phyloP scores from a whole-genome alignment of 225 moss, liverwort and hornwort species.

The Bryum argenteum region DNA sequence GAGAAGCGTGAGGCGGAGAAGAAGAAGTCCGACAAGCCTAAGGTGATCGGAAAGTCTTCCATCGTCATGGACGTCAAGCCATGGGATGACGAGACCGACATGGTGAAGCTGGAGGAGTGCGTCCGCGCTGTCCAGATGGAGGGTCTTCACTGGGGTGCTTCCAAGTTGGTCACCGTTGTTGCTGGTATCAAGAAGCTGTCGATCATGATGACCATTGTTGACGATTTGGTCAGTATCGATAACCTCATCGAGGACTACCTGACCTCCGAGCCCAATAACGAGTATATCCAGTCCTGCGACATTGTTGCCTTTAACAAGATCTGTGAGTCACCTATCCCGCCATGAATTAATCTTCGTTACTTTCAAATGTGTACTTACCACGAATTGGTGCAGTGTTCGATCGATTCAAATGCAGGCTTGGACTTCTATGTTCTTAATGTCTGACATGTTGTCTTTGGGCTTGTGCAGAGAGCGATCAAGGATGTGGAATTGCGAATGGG shows the following conservation, averaged over 20 bases:
- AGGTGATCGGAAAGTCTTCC: conserved; percentile 70
- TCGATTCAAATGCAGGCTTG: too few species aligned
- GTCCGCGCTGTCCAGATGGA: conserved; percentile 63
- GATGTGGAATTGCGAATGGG: not conserved
- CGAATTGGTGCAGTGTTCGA: too few species aligned
- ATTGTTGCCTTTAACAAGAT: conserved; percentile 98
- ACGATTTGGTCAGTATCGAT: conserved; percentile 86
- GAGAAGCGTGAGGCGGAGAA: conserved; percentile 51
- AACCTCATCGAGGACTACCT: conserved; percentile 79
- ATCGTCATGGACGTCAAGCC: conserved; percentile 86
- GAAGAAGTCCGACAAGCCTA: conserved; percentile 47
- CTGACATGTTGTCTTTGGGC: not conserved
- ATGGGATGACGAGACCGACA: conserved; percentile 86
- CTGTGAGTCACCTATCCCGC: conserved; percentile 45
- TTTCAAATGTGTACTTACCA: too few species aligned
- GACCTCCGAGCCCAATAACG: conserved; percentile 69
- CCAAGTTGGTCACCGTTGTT: conserved; percentile 75
- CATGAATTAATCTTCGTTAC: too few species aligned
- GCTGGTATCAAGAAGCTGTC: conserved; percentile 92
- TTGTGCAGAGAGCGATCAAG: conserved; percentile 25
- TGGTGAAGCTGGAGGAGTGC: conserved; percentile 65
- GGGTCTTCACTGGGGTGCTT: conserved; percentile 78
- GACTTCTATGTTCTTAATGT: not conserved
- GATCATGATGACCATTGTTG: conserved; percentile 92
- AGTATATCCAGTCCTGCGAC: conserved; percentile 92